Evolutionary conservation across 805 yeast genomes (phyloP).

Genomic region (Hanseniaspora thailandica): DNA sequence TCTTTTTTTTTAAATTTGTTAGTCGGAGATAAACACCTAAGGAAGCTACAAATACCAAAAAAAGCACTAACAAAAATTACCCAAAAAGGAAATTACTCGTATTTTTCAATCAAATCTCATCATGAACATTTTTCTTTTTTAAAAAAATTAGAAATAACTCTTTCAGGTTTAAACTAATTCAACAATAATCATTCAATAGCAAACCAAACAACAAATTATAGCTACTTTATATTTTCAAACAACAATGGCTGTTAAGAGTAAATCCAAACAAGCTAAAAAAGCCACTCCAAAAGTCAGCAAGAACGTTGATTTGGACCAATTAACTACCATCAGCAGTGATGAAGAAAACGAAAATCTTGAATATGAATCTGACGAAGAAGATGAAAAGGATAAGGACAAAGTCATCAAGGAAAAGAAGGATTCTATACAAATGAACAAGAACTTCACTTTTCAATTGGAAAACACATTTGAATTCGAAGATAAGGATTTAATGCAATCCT

Average conservation of each 20-base stretch:
- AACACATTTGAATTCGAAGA: conserved; percentile 38
- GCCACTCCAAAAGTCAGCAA: neutral
- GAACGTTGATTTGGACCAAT: conserved; percentile 39
- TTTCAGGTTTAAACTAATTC: neutral
- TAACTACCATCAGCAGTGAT: conserved; percentile 69
- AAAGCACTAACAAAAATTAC: neutral
- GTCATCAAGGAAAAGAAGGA: conserved; percentile 28
- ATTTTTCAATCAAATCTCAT: neutral
- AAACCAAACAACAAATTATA: neutral
- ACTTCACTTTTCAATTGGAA: conserved; percentile 57
- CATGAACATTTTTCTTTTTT: neutral
- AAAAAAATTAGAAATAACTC: neutral
- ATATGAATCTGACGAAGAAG: conserved; percentile 35
- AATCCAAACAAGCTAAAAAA: neutral
- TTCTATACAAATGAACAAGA: conserved; percentile 47
- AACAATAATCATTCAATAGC: neutral
- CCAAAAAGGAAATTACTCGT: neutral
- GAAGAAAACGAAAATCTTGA: conserved; percentile 50
- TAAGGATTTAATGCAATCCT: conserved; percentile 47
- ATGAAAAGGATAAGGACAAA: conserved; percentile 19
- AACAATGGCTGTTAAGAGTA: conserved; percentile 6
- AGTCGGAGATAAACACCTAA: too few species aligned
- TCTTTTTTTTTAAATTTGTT: too few species aligned
- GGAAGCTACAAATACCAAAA: too few species aligned
- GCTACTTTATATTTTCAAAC: neutral